Base-by-base conservation (phyloP, 2,329 filamentous ascomycete species). In the Calonectria honghensis region DNA sequence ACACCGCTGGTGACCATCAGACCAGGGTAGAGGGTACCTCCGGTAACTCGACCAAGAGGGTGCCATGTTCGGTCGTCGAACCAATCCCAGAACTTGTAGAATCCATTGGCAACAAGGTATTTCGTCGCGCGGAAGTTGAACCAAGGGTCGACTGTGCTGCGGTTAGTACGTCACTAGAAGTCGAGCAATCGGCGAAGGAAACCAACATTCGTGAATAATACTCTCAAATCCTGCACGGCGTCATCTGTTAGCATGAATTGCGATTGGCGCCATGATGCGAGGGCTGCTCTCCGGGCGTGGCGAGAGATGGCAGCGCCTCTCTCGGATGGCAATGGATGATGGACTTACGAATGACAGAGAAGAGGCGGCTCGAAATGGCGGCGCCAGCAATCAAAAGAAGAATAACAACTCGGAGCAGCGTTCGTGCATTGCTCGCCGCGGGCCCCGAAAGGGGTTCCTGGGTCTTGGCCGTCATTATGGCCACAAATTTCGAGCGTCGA, bases 61-160 rank as follows among this genome's bases (percentile, higher is more conserved):
- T 99, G 96, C 97, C 97, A 99, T 92, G 97, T 99, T 89, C 97
- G 93, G 89, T 99, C 97, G 87, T 99, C 97, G 84, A 99, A 99
- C 97, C 97, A 99, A 86, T 99, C 96, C 97, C 97, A 99, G 85
- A 99, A 99, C 86, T 94, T 96, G 87, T 98, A 97, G 88, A 99
- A 98, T 82, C 97, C 97, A 93, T 99, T 92, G 84, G 96, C 92
- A 71, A 99, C 95, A 71, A 99, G 92, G 84, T 99, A 98, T 87
- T 98, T 98, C 72, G 97, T 98, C 79, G 97, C 97, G 86, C 97
- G 92, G 88, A 99, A 99, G 88, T 99, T 99, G 89, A 99, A 99
- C 97, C 97, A 99, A 45, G 97, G 97, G 87, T 99, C 97, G 88
- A 99, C 96, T 99, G 61, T 74, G 83, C 66, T 52, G 78, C 29